Base-by-base conservation (phyloP, 2,329 filamentous ascomycete genomes). In the Pseudogymnoascus verrucosus region DNA sequence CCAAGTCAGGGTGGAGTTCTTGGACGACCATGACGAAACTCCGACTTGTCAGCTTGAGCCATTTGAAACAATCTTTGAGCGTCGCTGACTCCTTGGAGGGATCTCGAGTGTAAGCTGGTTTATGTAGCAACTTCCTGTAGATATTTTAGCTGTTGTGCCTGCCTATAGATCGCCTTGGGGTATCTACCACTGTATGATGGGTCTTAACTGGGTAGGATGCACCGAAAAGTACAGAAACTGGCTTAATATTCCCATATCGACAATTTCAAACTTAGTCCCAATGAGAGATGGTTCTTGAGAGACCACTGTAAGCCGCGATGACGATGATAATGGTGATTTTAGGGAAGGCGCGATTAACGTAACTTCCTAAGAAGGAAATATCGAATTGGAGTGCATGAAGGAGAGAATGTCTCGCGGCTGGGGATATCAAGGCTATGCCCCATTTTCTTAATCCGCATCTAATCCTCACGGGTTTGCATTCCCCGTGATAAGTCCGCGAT, bases 11-110 rank as follows among this genome's bases (percentile, higher is more conserved):
- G 74, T 97, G 93, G 47, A 99, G 84, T 78, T 99, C 95, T 77
- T 96, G 87, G 68, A 99, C 99, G 74, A 99, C 95, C 57, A 91
- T 83, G 62, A 89, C 82, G 76, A 99, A 99, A 75, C 92, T 97
- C 65, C 95, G 90, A 74, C 93, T 97, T 62, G 95, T 99, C 79
- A 89, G 69, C 71, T 93, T 82, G 68, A 99, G 85, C 76, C 89
- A 91, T 68, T 89, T 80, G 80, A 96, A 98, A 81, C 95, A 98
- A 81, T 86, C 82, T 75, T 85, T 84, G 66, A 96, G 83, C 14
- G 88, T 88, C 62, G 82, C 79, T 28, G 86, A 81, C 77, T 98
- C 95, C 69, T 90, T 90, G 66, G 81, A 80, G 67, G 85, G 82
- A 72, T 96, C 84, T 73, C 93, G 90, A 74, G 83, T 84, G 80